Evolutionary conservation across 2,329 filamentous ascomycete species (phyloP), one percentile per base, ranked within the genome.

Genomic region (Aspergillus carbonarius): DNA sequence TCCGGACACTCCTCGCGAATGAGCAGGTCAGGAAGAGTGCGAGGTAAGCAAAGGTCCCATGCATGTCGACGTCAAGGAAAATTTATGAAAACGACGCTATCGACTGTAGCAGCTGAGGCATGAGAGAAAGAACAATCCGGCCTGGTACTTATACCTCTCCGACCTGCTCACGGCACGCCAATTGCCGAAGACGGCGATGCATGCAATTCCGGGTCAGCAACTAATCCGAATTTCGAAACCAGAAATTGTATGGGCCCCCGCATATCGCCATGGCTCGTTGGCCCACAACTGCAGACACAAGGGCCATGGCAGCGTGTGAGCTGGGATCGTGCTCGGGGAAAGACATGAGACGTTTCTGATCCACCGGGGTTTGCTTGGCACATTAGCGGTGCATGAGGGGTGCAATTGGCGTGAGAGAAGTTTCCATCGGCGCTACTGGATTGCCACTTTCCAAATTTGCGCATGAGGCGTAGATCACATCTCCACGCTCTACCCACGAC

Each of bases 361-460:
- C 51, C 51, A 40, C 25, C 25, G 23, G 27, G n/a, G 15, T 32
- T 32, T 13, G 30, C 34, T 54, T 39, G 51, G 37, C 37, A 34
- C 20, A 18, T 17, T 44, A 13, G 37, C 32, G 37, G 50, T 13
- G 35, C 50, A 27, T 13, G 35, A 13, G 3, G 15, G 23, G 23
- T 25, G 23, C 25, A 40, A 23, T 30, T 37, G 25, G 51, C 12
- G 50, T 18, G 51, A 32, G 10, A n/a, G 25, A 18, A 20, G 17
- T 18, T 39, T 50, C n/a, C 20, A 32, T 35, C 34, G 35, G 20
- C 20, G 35, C 34, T 20, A 53, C 9, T 32, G 39, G 27, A 27
- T 54, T 42, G 37, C 39, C 51, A 34, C 39, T 32, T 54, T n/a
- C 51, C 51, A 54, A 34, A 34, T 32, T 42, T 54, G 37, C 17